Evolutionary conservation across 805 yeast species (phyloP).

Genomic region (Candida ficus): DNA sequence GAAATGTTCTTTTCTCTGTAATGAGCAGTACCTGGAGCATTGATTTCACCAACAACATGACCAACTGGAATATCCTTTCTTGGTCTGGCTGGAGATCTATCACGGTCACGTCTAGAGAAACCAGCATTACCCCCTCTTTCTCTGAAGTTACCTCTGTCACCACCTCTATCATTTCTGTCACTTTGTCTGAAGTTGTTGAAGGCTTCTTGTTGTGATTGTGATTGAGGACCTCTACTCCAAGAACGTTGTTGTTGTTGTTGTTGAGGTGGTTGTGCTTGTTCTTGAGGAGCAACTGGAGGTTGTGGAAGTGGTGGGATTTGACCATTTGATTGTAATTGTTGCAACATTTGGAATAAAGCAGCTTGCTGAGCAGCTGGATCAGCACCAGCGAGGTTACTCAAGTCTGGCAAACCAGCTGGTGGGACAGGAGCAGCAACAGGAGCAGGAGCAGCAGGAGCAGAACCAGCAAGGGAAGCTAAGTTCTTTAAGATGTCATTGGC

Average conservation of each 20-base stretch:
- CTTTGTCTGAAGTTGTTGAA: conserved; percentile 22
- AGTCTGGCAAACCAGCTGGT: conserved; percentile 12
- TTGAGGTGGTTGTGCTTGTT: conserved; percentile 13
- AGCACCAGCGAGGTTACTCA: conserved; percentile 15
- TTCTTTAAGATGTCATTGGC: conserved; percentile 67
- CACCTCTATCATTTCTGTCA: conserved; percentile 12
- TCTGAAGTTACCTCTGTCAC: conserved; percentile 11
- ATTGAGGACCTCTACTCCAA: conserved; percentile 7
- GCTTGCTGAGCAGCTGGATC: conserved; percentile 34
- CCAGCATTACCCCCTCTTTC: conserved; percentile 11
- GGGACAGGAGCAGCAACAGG: conserved; percentile 23
- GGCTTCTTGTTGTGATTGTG: conserved; percentile 23
- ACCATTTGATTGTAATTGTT: conserved; percentile 27
- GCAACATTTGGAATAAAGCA: conserved; percentile 36
- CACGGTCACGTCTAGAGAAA: conserved; percentile 22
- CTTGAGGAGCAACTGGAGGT: conserved; percentile 12
- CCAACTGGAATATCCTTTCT: conserved; percentile 23
- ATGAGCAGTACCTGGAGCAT: conserved; percentile 68
- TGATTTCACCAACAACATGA: conserved; percentile 51
- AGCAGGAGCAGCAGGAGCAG: conserved; percentile 8
- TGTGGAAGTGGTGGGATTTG: conserved; percentile 23
- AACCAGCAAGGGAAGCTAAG: conserved; percentile 44
- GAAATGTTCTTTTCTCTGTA: conserved; percentile 71
- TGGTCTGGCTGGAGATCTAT: conserved; percentile 27
- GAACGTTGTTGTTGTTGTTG: conserved; percentile 9